Evolutionary conservation across 768 basidiomycete genomes (phyloP).

Genomic region (Suillus lakei): DNA sequence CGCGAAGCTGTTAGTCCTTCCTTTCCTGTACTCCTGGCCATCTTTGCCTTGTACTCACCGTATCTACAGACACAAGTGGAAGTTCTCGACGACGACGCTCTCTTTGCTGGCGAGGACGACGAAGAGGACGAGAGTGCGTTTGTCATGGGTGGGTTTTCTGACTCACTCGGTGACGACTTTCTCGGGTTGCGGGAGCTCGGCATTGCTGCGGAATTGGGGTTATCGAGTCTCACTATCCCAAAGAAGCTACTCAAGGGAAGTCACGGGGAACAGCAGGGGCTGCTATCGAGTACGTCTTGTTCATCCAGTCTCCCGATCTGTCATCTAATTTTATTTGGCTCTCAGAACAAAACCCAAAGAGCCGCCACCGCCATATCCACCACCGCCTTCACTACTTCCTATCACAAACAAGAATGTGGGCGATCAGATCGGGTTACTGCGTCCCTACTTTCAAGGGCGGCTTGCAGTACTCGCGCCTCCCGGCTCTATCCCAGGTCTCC

Average conservation of each 20-base stretch:
- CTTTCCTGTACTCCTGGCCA: neutral
- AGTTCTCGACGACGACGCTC: slow-evolving; percentile 52
- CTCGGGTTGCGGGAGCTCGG: slow-evolving; percentile 87
- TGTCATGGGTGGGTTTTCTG: slow-evolving; percentile 86
- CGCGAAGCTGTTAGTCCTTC: slow-evolving; percentile 70
- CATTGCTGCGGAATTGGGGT: slow-evolving; percentile 83
- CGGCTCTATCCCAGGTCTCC: slow-evolving; percentile 13
- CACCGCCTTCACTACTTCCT: slow-evolving; percentile 80
- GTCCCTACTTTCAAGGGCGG: slow-evolving; percentile 68
- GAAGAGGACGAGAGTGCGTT: slow-evolving; percentile 70
- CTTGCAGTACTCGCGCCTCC: slow-evolving; percentile 48
- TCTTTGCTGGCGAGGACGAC: slow-evolving; percentile 59
- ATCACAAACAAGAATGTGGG: slow-evolving; percentile 69
- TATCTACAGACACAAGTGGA: slow-evolving; percentile 44
- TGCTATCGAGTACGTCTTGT: slow-evolving; percentile 51
- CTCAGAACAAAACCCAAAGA: slow-evolving; percentile 66
- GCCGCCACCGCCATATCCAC: slow-evolving; percentile 83
- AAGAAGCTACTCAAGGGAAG: slow-evolving; percentile 74
- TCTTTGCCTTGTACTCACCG: slow-evolving; percentile 1
- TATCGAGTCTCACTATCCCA: slow-evolving; percentile 79
- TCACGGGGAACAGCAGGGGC: slow-evolving; percentile 44
- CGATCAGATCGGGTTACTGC: slow-evolving; percentile 86
- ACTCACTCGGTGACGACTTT: slow-evolving; percentile 90
- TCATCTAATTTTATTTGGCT: neutral
- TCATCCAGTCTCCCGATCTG: slow-evolving; percentile 1